Percentiles rank a stretch among this genome's conserved stretches.
Evolutionary conservation across 202 grass and related monocot genomes (phyloP).

Genomic region (Setaria viridis): DNA sequence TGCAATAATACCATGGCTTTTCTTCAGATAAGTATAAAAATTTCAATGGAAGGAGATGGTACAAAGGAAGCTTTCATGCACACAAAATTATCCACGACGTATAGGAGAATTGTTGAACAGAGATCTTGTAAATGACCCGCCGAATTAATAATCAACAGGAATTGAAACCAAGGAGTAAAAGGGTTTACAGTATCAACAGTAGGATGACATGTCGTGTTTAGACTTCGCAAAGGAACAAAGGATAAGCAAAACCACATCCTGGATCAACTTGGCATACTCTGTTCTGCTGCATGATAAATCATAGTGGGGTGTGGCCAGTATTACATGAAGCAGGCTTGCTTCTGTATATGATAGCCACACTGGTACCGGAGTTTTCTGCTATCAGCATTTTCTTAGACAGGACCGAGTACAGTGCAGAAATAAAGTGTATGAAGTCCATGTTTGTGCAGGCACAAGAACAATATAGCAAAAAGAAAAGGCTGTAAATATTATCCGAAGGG

Average conservation of each 20-base stretch:
- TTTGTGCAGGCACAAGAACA: not conserved
- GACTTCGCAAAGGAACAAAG: not conserved
- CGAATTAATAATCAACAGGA: not conserved
- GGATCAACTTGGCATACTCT: not conserved
- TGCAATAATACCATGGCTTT: not conserved
- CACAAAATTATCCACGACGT: not conserved
- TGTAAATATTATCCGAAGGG: constrained; percentile 5
- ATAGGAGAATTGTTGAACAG: not conserved
- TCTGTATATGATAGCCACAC: not conserved
- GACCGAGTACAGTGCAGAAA: not conserved
- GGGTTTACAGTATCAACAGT: not conserved
- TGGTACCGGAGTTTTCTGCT: not conserved
- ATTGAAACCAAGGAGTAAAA: not conserved
- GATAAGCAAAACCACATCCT: not conserved
- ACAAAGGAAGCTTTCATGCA: not conserved
- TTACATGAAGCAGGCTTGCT: not conserved
- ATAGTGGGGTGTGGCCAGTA: not conserved
- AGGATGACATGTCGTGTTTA: not conserved
- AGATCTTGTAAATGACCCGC: not conserved
- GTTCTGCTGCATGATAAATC: too few species aligned
- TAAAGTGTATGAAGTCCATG: constrained; percentile 7
- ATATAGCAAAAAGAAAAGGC: not conserved
- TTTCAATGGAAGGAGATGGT: too few species aligned
- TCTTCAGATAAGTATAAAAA: too few species aligned
- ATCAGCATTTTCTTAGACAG: not conserved